Conservation (phyloP, 2,329 filamentous ascomycete species). For the Epichloe brachyelytri region DNA sequence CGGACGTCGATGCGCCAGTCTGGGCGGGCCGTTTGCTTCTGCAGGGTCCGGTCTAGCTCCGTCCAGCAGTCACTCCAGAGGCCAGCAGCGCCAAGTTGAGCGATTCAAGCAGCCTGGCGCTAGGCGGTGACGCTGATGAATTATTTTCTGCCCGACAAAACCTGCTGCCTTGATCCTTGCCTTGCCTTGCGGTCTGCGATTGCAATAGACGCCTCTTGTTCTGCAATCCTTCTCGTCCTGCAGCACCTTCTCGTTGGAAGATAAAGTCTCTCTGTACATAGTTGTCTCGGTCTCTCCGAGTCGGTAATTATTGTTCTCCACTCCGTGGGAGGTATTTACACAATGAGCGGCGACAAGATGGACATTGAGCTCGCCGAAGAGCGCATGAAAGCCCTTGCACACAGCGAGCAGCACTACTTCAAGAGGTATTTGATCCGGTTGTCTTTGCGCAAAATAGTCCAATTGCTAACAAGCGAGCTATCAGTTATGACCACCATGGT, state of each 20-base stretch:
- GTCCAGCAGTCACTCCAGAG: too few species aligned
- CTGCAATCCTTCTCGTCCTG: not conserved
- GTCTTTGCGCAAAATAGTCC: not conserved
- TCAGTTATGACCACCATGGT: conserved; percentile 97
- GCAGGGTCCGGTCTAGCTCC: not conserved
- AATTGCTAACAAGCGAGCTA: not conserved
- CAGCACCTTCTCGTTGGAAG: not conserved
- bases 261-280: not conserved
- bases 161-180: conserved; percentile 5
- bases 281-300: not conserved
- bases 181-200: conserved; percentile 1
- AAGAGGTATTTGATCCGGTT: conserved; percentile 55
- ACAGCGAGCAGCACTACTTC: conserved; percentile 98
- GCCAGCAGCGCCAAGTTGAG: not conserved
- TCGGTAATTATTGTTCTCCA: not conserved
- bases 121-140: conserved; percentile 16
- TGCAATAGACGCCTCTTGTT: not conserved
- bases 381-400: conserved; percentile 61
- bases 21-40: not conserved
- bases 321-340: conserved; percentile 7
- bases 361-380: conserved; percentile 48
- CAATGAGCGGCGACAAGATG: conserved; percentile 40
- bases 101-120: not conserved
- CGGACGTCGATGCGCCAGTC: not conserved
- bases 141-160: conserved; percentile 20